Base-by-base conservation (phyloP, 2,329 filamentous ascomycete genomes). In the Ophiocordyceps camponoti-rufipedis region DNA sequence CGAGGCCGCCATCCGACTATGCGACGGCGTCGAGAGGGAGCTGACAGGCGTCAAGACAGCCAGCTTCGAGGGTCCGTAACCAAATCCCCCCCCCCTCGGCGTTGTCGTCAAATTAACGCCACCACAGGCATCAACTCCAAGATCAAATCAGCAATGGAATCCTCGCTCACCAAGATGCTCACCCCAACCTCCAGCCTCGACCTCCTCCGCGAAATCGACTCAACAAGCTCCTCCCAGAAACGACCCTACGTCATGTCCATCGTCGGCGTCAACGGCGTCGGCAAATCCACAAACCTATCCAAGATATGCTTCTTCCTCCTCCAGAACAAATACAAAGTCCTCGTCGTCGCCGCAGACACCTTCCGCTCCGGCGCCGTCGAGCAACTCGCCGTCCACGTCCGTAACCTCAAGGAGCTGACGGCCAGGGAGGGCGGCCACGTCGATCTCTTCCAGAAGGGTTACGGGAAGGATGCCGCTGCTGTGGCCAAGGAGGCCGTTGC, bases 241-340 rank as follows among this genome's bases (percentile, higher is more conserved):
- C 64, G 74, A 4, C 91, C 91, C 41, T 98, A 96, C 59, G 89
- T 96, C 56, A 93, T 98, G 59, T 95, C 87, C 47, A 94, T 98
- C 49, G 91, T 98, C 41, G 91, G 91, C 50, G 91, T 98, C 59
- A 98, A 98, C 61, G 91, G 91, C 45, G 91, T 98, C 35, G 91
- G 91, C 58, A 98, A 98, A 67, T 95, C 88, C 14, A 98, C 91
- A 45, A 96, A 95, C 59, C 72, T 98, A 35, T 89, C 85, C 62
- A 98, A 98, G 64, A 94, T 98, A 53, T 94, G 88, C 62, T 98
- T 91, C 66, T 98, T 98, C 68, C 71, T 98, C 35, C 71, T 98
- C 31, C 89, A 98, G 63, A 98, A 98, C 69, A 88, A 93, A 60
- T 93, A 94, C 69, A 84, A 84, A 57, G 87, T 98, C 14, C 74